Conservation (phyloP, 805 yeast species). For the Komagataella ulmi region DNA sequence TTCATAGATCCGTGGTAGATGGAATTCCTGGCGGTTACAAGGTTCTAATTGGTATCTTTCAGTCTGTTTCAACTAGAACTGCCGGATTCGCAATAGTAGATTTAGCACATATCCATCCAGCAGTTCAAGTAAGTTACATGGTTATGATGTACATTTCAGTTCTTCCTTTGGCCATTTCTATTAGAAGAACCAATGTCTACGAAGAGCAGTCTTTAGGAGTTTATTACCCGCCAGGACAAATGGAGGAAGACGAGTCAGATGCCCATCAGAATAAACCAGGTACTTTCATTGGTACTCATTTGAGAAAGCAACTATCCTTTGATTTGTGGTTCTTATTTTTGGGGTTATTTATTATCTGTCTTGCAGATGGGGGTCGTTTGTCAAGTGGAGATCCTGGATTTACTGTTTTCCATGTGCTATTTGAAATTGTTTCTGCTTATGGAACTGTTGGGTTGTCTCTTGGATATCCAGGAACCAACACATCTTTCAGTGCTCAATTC, state of each 20-base stretch:
- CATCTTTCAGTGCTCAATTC: conserved; percentile 68
- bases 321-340: conserved; percentile 90
- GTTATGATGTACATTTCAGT: conserved; percentile 98
- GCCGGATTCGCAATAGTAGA: conserved; percentile 79
- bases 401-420: conserved; percentile 58
- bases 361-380: conserved; percentile 66
- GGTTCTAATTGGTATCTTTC: conserved; percentile 74
- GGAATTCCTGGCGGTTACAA: conserved; percentile 52
- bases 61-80: conserved; percentile 86
- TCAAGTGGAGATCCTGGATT: conserved; percentile 31
- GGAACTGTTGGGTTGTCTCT: conserved; percentile 92
- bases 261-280: conserved; percentile 27
- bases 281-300: conserved; percentile 67
- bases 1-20: conserved; percentile 36
- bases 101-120: conserved; percentile 64
- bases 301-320: conserved; percentile 82
- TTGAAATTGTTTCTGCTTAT: conserved; percentile 89
- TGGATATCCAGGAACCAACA: conserved; percentile 57
- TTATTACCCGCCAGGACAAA: conserved; percentile 24
- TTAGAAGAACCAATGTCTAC: conserved; percentile 93
- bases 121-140: conserved; percentile 86
- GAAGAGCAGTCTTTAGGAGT: conserved; percentile 96
- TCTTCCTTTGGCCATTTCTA: conserved; percentile 89
- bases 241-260: conserved; percentile 21
- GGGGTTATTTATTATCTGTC: conserved; percentile 76